Base-by-base conservation (phyloP, 768 basidiomycete species). In the Hydnomerulius pinastri region DNA sequence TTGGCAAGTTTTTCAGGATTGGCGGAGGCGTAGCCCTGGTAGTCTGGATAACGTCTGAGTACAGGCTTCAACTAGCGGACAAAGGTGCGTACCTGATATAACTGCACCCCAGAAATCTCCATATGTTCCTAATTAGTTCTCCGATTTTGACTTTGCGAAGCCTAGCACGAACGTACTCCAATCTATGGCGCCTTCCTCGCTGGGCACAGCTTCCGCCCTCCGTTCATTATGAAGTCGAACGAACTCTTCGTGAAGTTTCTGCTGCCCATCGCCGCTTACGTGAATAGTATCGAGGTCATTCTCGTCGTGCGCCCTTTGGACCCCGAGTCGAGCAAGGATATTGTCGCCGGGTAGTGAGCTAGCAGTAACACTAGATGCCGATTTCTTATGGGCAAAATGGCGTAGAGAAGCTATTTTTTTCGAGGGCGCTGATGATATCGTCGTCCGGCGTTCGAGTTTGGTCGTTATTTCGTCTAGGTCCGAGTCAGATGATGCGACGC, bases 51-150 rank as follows among this genome's bases (percentile, higher is more conserved):
- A 27, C 33, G n/a, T 13, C 46, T 68, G 21, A 54, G 46, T 32
- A 36, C 17, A 12, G 30, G 6, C 20, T 39, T 40, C 15, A 30
- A 48, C 11, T 17, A 50, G 20, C 43, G 33, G 36, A 40, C 30
- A 20, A 25, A 48, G 47, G 18, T 17, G 57, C 72, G 35, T 61
- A 88, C 90, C 90, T 57, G 89, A 90, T 64, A 98, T 87, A 2
- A 99, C 95, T 9, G 78, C 81, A 1, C 94, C 95, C 97, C 97
- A 97, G 72, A 98, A 97, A 58, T 89, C 91, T 94, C 56, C 58
- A 49, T 43, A 20, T 44, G 35, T 18, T 10, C 39, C 29, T 24
- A 43, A 23, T 28, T 42, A 11, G 24, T 60, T 36, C 35, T 3
- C 29, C 10, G 15, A 6, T 44, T 18, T 20, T 37, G 20, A 12